phyloP scores from a whole-genome alignment of 352 stramenopile species.

The Pythium scleroteichum region DNA sequence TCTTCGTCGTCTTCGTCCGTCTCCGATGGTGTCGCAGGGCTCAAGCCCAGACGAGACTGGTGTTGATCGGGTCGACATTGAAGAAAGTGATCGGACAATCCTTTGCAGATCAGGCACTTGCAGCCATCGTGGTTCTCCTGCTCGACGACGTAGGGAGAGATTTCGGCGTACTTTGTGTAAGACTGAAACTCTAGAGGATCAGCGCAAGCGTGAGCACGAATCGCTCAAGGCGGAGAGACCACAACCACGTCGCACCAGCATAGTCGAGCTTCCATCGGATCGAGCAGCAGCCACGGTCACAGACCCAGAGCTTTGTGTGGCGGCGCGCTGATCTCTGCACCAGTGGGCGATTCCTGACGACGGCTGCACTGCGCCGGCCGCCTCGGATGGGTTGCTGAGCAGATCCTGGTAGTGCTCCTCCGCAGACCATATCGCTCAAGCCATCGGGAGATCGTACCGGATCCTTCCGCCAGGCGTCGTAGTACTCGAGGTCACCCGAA shows the following conservation, averaged over 20 bases:
- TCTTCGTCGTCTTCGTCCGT: slow-evolving; percentile 28
- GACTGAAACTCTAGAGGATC: slow-evolving; percentile 47
- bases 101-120: slow-evolving; percentile 63
- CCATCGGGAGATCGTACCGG: slow-evolving; percentile 12
- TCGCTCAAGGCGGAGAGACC: background rate
- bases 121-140: slow-evolving; percentile 56
- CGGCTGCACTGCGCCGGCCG: slow-evolving; percentile 8
- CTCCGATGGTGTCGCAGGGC: slow-evolving; percentile 22
- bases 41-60: slow-evolving; percentile 3
- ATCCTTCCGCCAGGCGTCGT: slow-evolving; percentile 48
- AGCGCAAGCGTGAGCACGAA: slow-evolving; percentile 1
- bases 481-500: slow-evolving; percentile 58
- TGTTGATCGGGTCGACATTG: slow-evolving; percentile 30
- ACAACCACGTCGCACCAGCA: slow-evolving; percentile 34
- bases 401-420: too few relatives aligned
- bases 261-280: slow-evolving; percentile 80
- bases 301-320: slow-evolving; percentile 57
- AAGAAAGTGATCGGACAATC: slow-evolving; percentile 33
- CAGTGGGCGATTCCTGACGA: slow-evolving; percentile 14
- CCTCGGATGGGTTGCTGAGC: slow-evolving; percentile 10
- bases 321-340: slow-evolving; percentile 18
- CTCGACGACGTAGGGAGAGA: slow-evolving; percentile 66
- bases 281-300: slow-evolving; percentile 62
- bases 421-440: too few relatives aligned
- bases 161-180: slow-evolving; percentile 62